Base-by-base conservation (phyloP, 202 grass and related monocot genomes). In the Sporobolus alterniflorus region DNA sequence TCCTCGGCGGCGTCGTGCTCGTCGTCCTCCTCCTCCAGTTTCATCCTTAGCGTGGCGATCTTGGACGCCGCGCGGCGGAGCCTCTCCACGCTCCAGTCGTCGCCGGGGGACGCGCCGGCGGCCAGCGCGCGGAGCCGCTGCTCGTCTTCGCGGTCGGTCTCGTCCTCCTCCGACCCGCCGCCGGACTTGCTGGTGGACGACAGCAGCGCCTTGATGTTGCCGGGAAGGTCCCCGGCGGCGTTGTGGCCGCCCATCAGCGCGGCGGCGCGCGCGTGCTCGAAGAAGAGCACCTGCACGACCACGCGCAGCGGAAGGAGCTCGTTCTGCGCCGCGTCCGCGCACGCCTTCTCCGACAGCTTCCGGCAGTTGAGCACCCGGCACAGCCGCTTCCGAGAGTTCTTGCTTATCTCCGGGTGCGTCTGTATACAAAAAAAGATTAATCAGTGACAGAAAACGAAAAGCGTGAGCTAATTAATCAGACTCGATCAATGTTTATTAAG, bases 261-360 rank as follows among this genome's bases (percentile, higher is more conserved):
- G 74, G 80, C 93, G 0, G 93, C 76, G 17, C 97, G 97, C 32
- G 91, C 93, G 48, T 92, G 93, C 83, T 99, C 97, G 60, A 96
- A 99, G 91, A 99, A 99, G 43, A 96, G 88, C 73, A 99, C 97
- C 83, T 99, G 97, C 82, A 99, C 91, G 0, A 99, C 91, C 30
- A 96, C 88, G n/a, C 97, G 80, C 7, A 99, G 88, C 6, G 97
- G 97, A 42, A 99, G 91, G 7, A 96, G 75, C 81, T 99, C 93
- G 51, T 99, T 99, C 88, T 96, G 93, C 28, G 91, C 93, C 30
- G 97, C 97, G 74, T 99, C 91, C 81, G 91, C 63, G 82, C 93
- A 94, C 64, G 93, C 89, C 79, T 96, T 92, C 33, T 96, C 81
- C 14, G 97, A 96, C 74, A 99, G 89, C 75, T 91, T 99, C 85